These are phyloP conservation scores for Alectoria sarmentosa DNA, from an alignment of 495 filamentous ascomycete species.

Conservation along the genomic window DNA sequence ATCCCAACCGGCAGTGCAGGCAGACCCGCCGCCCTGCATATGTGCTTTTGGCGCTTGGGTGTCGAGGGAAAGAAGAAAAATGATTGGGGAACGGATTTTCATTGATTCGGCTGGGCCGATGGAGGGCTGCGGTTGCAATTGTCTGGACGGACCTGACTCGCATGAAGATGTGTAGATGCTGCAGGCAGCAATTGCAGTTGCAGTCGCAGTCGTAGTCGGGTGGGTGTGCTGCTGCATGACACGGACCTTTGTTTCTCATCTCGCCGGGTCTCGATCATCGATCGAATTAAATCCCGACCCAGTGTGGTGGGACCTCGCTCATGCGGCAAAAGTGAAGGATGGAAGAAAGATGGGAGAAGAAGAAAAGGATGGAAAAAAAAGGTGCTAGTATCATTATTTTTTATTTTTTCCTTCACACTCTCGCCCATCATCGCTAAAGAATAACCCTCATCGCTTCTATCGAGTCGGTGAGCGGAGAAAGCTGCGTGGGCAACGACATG, in stretches of 20 bases:
- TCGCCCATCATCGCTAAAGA: background rate
- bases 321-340: too few species aligned
- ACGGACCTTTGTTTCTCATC: background rate
- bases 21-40: background rate
- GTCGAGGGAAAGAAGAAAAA: too few species aligned
- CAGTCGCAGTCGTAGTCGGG: background rate
- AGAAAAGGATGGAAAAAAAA: too few species aligned
- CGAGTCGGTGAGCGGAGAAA: background rate
- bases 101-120: background rate
- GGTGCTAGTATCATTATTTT: too few species aligned
- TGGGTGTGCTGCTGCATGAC: conserved; percentile 3
- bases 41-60: too few species aligned
- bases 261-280: conserved; percentile 5
- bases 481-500: background rate
- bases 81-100: too few species aligned
- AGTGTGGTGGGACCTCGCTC: background rate
- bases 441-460: background rate
- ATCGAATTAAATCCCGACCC: conserved; percentile 1
- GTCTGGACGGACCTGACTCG: background rate
- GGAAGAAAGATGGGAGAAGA: too few species aligned
- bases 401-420: background rate
- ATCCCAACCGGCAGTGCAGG: background rate
- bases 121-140: background rate
- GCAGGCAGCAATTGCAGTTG: too few species aligned
- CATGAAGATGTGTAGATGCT: background rate